Evolutionary conservation across 1,284 basidiomycete genomes (phyloP).

Genomic region (Puccinia hordei): DNA sequence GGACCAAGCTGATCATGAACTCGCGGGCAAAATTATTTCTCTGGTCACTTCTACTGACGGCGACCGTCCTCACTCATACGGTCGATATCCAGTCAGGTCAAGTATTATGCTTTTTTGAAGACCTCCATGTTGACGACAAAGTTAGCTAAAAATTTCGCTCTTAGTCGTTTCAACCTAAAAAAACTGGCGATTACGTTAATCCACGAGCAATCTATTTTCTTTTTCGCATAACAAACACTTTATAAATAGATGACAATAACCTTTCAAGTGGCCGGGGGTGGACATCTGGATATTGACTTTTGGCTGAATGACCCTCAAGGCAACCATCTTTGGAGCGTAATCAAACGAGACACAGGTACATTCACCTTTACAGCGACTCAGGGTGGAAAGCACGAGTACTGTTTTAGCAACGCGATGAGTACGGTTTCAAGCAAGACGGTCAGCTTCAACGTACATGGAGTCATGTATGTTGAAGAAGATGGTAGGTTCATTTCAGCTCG

Average conservation of each 20-base stretch:
- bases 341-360: constrained; percentile 69
- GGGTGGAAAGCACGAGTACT: constrained; percentile 89
- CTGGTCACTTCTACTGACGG: neutral
- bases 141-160: neutral
- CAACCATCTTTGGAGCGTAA: constrained; percentile 35
- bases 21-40: constrained; percentile 3
- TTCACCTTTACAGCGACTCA: constrained; percentile 80
- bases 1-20: neutral
- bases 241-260: constrained; percentile 36
- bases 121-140: constrained; percentile 44
- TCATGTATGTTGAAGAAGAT: constrained; percentile 86
- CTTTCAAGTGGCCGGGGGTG: constrained; percentile 67
- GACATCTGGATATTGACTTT: constrained; percentile 95
- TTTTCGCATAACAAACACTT: neutral
- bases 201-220: neutral
- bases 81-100: constrained; percentile 30
- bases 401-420: constrained; percentile 98
- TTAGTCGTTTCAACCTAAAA: neutral
- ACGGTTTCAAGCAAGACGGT: constrained; percentile 91
- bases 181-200: neutral
- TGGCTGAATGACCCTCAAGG: constrained; percentile 65
- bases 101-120: constrained; percentile 35
- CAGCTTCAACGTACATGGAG: constrained; percentile 98
- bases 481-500: constrained; percentile 62
- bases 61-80: constrained; percentile 24